Percentiles rank a stretch among this genome's conserved stretches.
Evolutionary conservation across 495 filamentous ascomycete genomes (phyloP).

Genomic region (Aspergillus cavernicola): DNA sequence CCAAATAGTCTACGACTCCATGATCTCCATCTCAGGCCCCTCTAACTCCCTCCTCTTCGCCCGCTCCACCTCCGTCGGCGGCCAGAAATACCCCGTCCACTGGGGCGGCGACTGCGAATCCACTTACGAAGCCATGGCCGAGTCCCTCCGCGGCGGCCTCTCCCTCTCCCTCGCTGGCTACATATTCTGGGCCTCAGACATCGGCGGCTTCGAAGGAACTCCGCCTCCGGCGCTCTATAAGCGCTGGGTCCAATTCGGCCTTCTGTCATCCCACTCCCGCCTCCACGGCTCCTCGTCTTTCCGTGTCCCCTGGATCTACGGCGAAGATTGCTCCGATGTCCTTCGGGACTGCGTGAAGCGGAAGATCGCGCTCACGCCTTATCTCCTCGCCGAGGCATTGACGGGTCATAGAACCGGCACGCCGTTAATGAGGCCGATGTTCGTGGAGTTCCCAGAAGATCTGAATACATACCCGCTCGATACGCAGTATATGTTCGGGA

Average conservation of each 20-base stretch:
- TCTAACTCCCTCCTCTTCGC: slow-evolving; percentile 65
- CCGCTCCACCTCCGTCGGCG: slow-evolving; percentile 61
- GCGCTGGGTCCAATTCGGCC: slow-evolving; percentile 70
- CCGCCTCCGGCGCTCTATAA: slow-evolving; percentile 69
- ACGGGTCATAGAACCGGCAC: slow-evolving; percentile 42
- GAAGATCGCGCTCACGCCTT: slow-evolving; percentile 62
- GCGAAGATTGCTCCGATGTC: slow-evolving; percentile 56
- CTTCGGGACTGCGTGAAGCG: slow-evolving; percentile 55
- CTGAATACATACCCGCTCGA: slow-evolving; percentile 61
- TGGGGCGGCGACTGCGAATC: slow-evolving; percentile 69
- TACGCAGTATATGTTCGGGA: slow-evolving; percentile 64
- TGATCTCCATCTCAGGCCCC: slow-evolving; percentile 55
- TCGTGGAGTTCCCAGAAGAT: slow-evolving; percentile 63
- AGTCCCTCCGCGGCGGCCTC: slow-evolving; percentile 66
- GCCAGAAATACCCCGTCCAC: slow-evolving; percentile 64
- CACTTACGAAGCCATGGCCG: slow-evolving; percentile 69
- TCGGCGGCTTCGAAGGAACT: slow-evolving; percentile 69
- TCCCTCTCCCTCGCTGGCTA: slow-evolving; percentile 63
- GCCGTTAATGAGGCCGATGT: slow-evolving; percentile 58
- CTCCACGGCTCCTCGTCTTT: slow-evolving; percentile 65
- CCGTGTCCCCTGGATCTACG: slow-evolving; percentile 70
- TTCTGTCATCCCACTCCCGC: slow-evolving; percentile 63
- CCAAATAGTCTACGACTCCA: slow-evolving; percentile 61
- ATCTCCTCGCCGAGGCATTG: slow-evolving; percentile 54
- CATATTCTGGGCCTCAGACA: slow-evolving; percentile 67